These are phyloP conservation scores for Verticillium klebahnii DNA, from an alignment of 2,329 filamentous ascomycete genomes.

Conservation along the genomic window DNA sequence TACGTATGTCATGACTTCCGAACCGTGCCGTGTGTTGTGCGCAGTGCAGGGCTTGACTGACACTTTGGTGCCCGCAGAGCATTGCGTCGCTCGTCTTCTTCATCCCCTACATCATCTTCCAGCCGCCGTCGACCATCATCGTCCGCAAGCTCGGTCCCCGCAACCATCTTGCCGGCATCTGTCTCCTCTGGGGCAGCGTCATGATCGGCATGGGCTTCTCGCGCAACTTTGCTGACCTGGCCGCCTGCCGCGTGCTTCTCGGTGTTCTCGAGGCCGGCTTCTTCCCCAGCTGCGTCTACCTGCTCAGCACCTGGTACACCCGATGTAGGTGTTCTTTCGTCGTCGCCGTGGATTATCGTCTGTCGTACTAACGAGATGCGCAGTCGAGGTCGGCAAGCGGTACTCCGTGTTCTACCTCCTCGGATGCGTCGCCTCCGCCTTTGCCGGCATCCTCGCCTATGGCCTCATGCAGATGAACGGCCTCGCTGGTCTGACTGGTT, in stretches of 20 bases:
- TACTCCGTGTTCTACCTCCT: constrained; percentile 67
- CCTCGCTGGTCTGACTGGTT: constrained; percentile 48
- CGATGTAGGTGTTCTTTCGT: constrained; percentile 41
- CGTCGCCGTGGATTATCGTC: neutral
- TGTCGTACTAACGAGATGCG: neutral
- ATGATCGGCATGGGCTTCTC: constrained; percentile 66
- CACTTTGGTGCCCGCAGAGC: constrained; percentile 31
- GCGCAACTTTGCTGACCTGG: constrained; percentile 43
- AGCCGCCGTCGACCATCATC: constrained; percentile 66
- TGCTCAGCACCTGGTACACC: constrained; percentile 72
- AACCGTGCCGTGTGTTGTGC: neutral
- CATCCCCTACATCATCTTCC: constrained; percentile 66
- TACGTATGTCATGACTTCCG: constrained; percentile 29
- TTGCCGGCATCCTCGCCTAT: constrained; percentile 65
- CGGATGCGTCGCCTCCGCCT: constrained; percentile 61
- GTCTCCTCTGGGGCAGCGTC: constrained; percentile 52
- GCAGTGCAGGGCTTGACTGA: neutral
- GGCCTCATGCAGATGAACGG: constrained; percentile 64
- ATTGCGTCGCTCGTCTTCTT: constrained; percentile 71
- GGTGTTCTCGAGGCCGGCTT: constrained; percentile 66
- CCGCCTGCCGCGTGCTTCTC: constrained; percentile 53
- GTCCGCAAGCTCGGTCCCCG: constrained; percentile 63
- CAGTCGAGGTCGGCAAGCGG: constrained; percentile 64
- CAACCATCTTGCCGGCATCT: constrained; percentile 49
- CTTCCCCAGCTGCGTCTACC: constrained; percentile 66